Evolutionary conservation across 768 basidiomycete species (phyloP), one percentile per base, ranked within the genome.

Genomic region (Kwoniella shandongensis): DNA sequence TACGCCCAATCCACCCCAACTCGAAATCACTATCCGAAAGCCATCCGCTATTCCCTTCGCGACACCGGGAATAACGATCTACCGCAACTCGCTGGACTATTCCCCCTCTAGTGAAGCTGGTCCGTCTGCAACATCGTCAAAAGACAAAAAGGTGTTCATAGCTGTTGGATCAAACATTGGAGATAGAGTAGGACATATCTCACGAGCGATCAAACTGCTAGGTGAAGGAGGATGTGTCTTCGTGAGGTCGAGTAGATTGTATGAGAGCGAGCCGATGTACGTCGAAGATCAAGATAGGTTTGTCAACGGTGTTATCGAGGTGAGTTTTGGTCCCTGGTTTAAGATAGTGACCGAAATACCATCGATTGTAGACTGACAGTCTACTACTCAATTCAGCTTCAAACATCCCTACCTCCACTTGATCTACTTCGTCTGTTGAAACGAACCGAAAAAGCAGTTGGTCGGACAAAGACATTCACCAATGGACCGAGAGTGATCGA

Each of bases 211-310:
- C 6, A 82, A 84, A 17, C 73, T 86, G 18, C 81, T 97, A 4
- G 88, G 90, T 68, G 68, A 75, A 10, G 57, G 52, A 11, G 69
- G 66, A 17, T 22, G 51, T 48, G 12, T 59, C 75, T 12, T 83
- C 83, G 0, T 64, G 64, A 25, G 74, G 81, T 1, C 69, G 68
- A 91, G 90, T 70, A 89, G 91, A 77, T 72, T 97, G 79, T 98
- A 97, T 72, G 88, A 97, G 77, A 92, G 88, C 18, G 81, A 86
- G 11, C 90, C 96, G 0, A 98, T 99, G 96, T 98, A 99, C 73
- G 87, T 94, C 40, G 83, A 83, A 11, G 87, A 96, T 55, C 96
- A 99, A 73, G 88, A 86, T 12, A 78, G 80, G 32, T 98, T 97
- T 77, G 82, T 88, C 57, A 99, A 97, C 69, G 88, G 89, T 62